A percentile compares a stretch with the other conserved stretches of the same genome.
These are phyloP conservation scores for Peribolospora baueri DNA, from an alignment of 768 basidiomycete genomes.

Conservation along the genomic window DNA sequence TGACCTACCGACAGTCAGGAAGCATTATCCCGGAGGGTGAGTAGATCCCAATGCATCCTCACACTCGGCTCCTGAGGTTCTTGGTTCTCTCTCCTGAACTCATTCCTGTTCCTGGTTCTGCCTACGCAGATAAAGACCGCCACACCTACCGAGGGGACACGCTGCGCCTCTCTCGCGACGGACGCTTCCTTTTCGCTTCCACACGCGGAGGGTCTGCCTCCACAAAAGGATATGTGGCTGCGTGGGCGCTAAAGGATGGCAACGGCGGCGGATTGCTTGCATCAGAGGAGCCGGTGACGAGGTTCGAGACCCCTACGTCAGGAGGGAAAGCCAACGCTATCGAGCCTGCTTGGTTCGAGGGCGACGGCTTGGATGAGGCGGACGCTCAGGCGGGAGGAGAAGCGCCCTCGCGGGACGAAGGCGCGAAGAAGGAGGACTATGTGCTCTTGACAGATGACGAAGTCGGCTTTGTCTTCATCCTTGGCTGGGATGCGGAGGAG, in stretches of 20 bases:
- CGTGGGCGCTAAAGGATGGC: slow-evolving; percentile 4
- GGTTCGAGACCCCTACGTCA: slow-evolving; percentile 12
- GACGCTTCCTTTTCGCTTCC: slow-evolving; percentile 11
- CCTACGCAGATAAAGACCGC: slow-evolving; percentile 1
- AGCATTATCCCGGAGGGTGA: slow-evolving; percentile 12
- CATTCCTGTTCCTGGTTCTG: too few species aligned
- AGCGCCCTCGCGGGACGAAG: neutral
- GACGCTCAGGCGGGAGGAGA: neutral
- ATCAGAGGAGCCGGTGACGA: neutral
- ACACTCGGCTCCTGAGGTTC: neutral
- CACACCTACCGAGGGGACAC: slow-evolving; percentile 15
- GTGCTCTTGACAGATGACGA: slow-evolving; percentile 14
- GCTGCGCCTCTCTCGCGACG: slow-evolving; percentile 11
- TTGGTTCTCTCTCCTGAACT: too few species aligned
- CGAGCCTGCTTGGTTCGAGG: slow-evolving; percentile 9
- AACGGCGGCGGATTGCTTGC: slow-evolving; percentile 4
- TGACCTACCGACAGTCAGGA: slow-evolving; percentile 10
- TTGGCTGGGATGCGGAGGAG: slow-evolving; percentile 11
- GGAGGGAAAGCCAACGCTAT: slow-evolving; percentile 17
- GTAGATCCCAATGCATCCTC: neutral
- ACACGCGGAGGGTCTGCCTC: slow-evolving; percentile 12
- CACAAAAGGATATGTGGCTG: slow-evolving; percentile 11
- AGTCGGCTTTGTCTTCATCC: slow-evolving; percentile 10
- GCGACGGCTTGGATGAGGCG: neutral
- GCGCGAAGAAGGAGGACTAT: slow-evolving; percentile 8